Evolutionary conservation across 192 early-diverging fungal genomes (phyloP), one percentile per base, ranked within the genome.

Genomic region (Coemansia asiatica): DNA sequence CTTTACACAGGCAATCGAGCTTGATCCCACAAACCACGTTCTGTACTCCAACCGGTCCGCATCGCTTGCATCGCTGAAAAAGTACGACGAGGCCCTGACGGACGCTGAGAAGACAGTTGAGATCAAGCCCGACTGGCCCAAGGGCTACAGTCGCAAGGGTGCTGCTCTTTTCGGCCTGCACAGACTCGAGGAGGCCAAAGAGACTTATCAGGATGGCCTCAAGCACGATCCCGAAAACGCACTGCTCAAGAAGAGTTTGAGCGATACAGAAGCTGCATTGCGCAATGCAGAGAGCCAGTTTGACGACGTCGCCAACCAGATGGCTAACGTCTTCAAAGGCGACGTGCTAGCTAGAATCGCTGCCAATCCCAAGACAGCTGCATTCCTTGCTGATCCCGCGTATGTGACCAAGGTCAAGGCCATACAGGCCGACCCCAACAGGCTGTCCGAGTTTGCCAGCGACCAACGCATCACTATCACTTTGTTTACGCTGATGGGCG

Each of bases 21-120:
- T 90, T 55, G 95, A 94, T 64, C 83, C 92, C 13, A 69, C 76
- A 56, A 96, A 96, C 86, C 94, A 95, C 72, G 94, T 96, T 28
- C 83, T 96, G 36, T 95, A 91, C 76, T 95, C 93, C 8, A 96
- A 96, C 86, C 91, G 94, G 66, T 95, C 95, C 7, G 94, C 92
- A 10, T 81, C 88, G 50, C 91, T 91, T 61, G 82, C 94, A 19
- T 90, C 89, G 63, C 78, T 89, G 58, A 91, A 91, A 69, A 69
- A 92, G 61, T 96, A 90, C 68, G 70, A 83, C 25, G 84, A 89
- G 61, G 95, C 95, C 2, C 80, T 93, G 44, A 69, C 84, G 63
- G 94, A 95, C 74, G 95, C 90, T 28, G 87, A 94, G 33, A 92
- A 94, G 82, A 92, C 94, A 21, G 82, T 94, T 15, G 78, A 89